These are phyloP conservation scores for Paramecium caudatum DNA, from an alignment of 73 alveolate species.

Conservation along the genomic window DNA sequence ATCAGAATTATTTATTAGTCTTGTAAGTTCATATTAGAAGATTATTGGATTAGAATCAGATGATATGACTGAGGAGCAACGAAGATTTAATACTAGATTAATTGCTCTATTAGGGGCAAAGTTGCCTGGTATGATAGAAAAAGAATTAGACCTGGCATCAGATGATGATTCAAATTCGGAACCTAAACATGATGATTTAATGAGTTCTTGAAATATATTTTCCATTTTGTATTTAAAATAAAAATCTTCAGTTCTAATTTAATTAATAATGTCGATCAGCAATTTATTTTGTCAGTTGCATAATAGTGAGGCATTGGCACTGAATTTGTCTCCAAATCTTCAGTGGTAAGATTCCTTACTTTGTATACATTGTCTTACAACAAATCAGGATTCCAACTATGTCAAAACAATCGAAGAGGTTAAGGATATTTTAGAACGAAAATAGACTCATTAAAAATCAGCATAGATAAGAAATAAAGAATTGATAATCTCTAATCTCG, in stretches of 20 bases:
- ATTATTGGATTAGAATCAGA: not conserved
- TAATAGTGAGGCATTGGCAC: not conserved
- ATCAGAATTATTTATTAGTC: conserved; percentile 8
- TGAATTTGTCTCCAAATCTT: not conserved
- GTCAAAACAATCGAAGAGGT: not conserved
- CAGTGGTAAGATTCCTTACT: not conserved
- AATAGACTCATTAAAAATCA: not conserved
- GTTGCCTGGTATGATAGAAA: conserved; percentile 1
- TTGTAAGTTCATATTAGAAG: conserved; percentile 18
- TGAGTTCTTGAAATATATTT: not conserved
- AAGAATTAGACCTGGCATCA: conserved; percentile 27
- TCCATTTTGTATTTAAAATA: no score
- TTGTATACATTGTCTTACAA: not conserved
- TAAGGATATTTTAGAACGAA: not conserved
- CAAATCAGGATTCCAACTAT: not conserved
- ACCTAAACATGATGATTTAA: conserved; percentile 22
- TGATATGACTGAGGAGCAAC: conserved; percentile 2
- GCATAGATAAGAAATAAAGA: not conserved
- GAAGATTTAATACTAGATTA: not conserved
- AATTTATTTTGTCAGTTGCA: conserved; percentile 7
- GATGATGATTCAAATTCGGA: not conserved
- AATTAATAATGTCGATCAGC: no score
- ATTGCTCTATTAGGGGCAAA: conserved; percentile 4
- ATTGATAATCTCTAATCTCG: not conserved
- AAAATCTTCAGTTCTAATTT: no score